Conservation (phyloP, 257 asterid species). For the Solanum dulcamara region DNA sequence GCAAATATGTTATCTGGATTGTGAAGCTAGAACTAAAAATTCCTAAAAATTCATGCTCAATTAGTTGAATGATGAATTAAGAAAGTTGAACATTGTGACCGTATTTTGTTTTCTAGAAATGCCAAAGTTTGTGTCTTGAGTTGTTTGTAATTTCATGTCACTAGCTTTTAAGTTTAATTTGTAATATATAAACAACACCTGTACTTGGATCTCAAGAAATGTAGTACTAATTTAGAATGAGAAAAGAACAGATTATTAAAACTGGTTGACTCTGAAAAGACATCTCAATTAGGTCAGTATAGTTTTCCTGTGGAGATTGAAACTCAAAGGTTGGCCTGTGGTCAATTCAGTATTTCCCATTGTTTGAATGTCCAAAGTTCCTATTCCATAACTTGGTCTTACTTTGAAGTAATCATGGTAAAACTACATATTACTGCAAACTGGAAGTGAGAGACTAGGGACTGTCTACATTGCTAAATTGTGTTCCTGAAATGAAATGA, state of each 20-base stretch:
- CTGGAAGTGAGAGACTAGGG: background rate
- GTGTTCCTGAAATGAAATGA: background rate
- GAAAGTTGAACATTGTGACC: background rate
- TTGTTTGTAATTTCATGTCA: background rate
- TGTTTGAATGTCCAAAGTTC: background rate
- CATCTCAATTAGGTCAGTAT: background rate
- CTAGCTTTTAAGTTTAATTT: background rate
- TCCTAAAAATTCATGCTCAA: background rate
- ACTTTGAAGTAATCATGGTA: background rate
- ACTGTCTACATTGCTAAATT: background rate
- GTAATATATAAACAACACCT: background rate
- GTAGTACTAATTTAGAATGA: background rate
- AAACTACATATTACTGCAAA: background rate
- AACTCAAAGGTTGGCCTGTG: background rate
- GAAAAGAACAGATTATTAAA: background rate
- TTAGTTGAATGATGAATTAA: background rate
- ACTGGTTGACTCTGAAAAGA: background rate
- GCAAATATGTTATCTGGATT: background rate
- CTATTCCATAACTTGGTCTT: background rate
- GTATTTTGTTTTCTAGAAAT: background rate
- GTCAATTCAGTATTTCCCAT: background rate
- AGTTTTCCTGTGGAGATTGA: background rate
- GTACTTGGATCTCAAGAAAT: background rate
- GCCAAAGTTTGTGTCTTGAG: background rate
- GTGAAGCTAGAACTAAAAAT: background rate